Conservation (phyloP, 495 filamentous ascomycete species). For the Lentithecium fluviatile region DNA sequence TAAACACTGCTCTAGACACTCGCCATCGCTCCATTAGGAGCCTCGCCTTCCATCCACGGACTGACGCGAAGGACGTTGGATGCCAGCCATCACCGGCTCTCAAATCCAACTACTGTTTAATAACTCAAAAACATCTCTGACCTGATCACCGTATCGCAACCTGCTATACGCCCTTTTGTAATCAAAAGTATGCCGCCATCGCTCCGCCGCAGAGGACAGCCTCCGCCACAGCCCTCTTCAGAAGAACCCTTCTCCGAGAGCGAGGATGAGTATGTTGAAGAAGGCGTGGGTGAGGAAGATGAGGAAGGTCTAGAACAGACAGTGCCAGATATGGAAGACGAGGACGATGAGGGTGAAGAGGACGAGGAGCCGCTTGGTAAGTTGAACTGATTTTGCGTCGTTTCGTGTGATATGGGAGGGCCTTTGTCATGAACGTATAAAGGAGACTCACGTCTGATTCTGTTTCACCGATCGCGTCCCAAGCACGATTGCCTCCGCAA, state of each 20-base stretch:
- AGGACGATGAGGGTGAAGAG: slow-evolving; percentile 46
- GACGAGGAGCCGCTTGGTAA: slow-evolving; percentile 34
- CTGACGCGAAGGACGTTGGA: no score
- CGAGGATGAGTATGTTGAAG: slow-evolving; percentile 16
- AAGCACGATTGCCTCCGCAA: no score
- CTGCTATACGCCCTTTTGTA: no score
- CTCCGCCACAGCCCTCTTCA: slow-evolving; percentile 4
- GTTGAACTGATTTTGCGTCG: no score
- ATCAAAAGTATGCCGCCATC: slow-evolving; percentile 21
- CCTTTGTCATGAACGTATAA: background rate
- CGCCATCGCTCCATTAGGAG: no score
- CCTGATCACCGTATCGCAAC: no score
- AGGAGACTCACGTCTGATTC: background rate
- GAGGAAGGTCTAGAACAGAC: slow-evolving; percentile 10
- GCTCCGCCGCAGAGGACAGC: slow-evolving; percentile 21
- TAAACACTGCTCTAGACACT: no score
- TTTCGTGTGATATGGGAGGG: background rate
- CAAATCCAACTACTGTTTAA: no score
- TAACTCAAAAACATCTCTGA: no score
- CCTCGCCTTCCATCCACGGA: no score
- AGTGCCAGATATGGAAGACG: slow-evolving; percentile 35
- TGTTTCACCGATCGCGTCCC: no score
- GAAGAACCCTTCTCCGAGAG: slow-evolving; percentile 23
- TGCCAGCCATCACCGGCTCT: no score
- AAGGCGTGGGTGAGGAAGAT: slow-evolving; percentile 31